Base-by-base conservation (phyloP, 805 yeast genomes). In the Metschnikowia henanensis region DNA sequence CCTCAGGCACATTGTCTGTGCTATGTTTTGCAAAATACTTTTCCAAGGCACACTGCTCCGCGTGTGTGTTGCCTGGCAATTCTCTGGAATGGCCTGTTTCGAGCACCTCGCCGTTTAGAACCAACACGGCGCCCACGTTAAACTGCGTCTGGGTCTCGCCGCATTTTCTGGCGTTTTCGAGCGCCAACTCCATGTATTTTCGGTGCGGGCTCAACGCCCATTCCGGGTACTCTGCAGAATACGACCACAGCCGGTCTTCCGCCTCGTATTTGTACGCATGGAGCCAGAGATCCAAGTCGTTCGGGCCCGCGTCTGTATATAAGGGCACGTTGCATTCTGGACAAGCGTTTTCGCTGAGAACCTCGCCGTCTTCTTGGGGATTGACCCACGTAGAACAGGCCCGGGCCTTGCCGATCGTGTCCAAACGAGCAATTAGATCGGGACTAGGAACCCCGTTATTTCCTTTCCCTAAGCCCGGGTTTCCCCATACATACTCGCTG, bases 41-140 rank as follows among this genome's bases (percentile, higher is more conserved):
- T 25, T 82, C 85, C 44, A 94, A 60, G 0, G 97, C 97, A 69
- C 95, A 85, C 61, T 94, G 97, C 58, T 94, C 99, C 3, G 99
- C 99, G 62, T 92, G 99, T 0, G 99, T 92, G 63, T 92, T 94
- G 0, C 98, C 99, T 16, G 84, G 87, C 2, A 91, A 68, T 62
- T 94, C 99, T 42, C 98, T 74, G 0, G 98, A 88, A 58, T 79
- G 89, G 0, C 99, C 99, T 0, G 87, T 81, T 6, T 85, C 74
- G n/a, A 94, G 60, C 0, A 92, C 70, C 40, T 76, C 57, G 30
- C 86, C 84, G 39, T 65, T 56, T 43, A 75, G 65, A 0, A 81
- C 92, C 4, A 94, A 68, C 0, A 89, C 82, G 0, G 96, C 95
- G 5, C 99, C 99, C n/a, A 94, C 98, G 50, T 91, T 81, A 60